Base-by-base conservation (phyloP, 176 grass and related monocot species). In the Lolium multiflorum region DNA sequence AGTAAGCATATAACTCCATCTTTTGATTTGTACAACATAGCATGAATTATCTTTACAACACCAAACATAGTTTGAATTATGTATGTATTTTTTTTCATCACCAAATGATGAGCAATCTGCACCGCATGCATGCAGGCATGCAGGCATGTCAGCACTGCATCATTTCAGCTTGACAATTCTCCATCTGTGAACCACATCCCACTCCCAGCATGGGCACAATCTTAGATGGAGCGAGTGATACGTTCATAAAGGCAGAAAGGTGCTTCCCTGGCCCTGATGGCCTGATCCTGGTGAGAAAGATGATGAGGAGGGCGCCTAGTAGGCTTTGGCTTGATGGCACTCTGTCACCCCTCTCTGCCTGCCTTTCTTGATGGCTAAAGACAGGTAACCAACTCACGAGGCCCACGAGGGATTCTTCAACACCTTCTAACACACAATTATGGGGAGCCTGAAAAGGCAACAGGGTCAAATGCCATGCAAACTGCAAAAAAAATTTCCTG, bases 181-280 rank as follows among this genome's bases (percentile, higher is more conserved):
- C 46, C 9, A 47, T 47, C 46, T 8, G 46, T 47, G 9, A 10
- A 47, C 46, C 9, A 47, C 46, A 47, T 47, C 46, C 46, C 46
- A 47, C 46, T 47, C 9, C 41, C 46, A 47, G 46, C 46, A 47
- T 47, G 46, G 46, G 46, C 46, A 46, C 78, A 81, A 51, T 79
- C 37, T 70, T 21, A n/a, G 60, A 5, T 6, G 3, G n/a, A 41
- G 26, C 66, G 78, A 76, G 46, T 2, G 9, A 47, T 75, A 31
- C 78, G 28, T 67, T 74, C 86, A 82, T 82, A 70, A 88, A 82
- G 86, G 80, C 86, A 82, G 35, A 60, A 88, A 83, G 80, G 39
- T 47, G 49, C 15, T 56, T 41, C 15, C 17, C 41, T 10, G 46
- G 46, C 46, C 46, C 46, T 47, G 41, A 44, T 44, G 6, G 31